Conservation (phyloP, 768 basidiomycete species). For the Clitopilus passeckerianus region DNA sequence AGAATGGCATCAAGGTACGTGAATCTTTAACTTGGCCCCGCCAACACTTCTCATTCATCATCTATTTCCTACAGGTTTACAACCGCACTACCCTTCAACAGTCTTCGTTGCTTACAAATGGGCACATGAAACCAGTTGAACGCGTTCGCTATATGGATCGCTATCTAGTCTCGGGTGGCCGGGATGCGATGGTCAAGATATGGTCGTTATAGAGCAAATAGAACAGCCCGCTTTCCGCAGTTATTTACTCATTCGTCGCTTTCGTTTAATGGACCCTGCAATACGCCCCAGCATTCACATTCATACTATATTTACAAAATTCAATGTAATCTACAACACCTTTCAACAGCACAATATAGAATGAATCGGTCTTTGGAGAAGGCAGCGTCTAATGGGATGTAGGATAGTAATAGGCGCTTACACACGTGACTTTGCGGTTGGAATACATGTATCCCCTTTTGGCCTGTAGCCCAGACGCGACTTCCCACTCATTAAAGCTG, state of each 20-base stretch:
- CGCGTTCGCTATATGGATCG: slow-evolving; percentile 93
- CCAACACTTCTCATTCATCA: slow-evolving; percentile 1
- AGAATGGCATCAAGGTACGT: slow-evolving; percentile 85
- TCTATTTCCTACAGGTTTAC: slow-evolving; percentile 59
- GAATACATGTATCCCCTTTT: neutral
- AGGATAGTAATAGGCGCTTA: neutral
- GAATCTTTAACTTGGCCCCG: slow-evolving; percentile 1
- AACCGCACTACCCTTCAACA: slow-evolving; percentile 93
- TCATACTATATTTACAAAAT: neutral
- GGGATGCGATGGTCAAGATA: slow-evolving; percentile 83
- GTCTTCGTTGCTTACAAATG: slow-evolving; percentile 80
- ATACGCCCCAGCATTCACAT: neutral
- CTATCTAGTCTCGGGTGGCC: slow-evolving; percentile 87
- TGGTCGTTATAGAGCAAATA: slow-evolving; percentile 77
- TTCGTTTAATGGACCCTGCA: neutral
- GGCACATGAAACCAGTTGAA: slow-evolving; percentile 89
- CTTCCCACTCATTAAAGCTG: neutral
- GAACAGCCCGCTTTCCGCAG: neutral
- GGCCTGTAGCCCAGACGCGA: neutral
- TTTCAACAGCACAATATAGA: neutral
- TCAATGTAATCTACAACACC: neutral
- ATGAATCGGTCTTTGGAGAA: neutral
- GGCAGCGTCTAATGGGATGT: too few relatives aligned
- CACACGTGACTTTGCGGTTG: neutral
- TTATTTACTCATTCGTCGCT: slow-evolving; percentile 2